Evolutionary conservation across 495 filamentous ascomycete genomes (phyloP).

Genomic region (Hypoxylon crocopeplum): DNA sequence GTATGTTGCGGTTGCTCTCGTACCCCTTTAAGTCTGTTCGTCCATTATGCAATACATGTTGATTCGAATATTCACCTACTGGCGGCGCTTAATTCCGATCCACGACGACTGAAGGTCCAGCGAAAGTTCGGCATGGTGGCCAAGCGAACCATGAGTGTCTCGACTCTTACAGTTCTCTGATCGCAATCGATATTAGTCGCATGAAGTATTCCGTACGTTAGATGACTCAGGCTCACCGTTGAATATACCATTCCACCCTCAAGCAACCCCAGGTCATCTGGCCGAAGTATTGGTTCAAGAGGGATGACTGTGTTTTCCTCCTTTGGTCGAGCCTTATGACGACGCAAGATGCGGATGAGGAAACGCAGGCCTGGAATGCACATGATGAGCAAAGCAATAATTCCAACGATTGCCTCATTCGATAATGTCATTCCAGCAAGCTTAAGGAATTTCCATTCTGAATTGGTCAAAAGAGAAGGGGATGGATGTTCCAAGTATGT

Average conservation of each 20-base stretch:
- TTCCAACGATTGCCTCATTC: slow-evolving; percentile 7
- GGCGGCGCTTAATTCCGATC: background rate
- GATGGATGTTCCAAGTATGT: too few species aligned
- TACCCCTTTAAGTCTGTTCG: too few species aligned
- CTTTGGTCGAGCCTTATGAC: background rate
- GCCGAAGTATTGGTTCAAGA: background rate
- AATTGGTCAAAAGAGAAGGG: background rate
- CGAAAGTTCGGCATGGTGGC: background rate
- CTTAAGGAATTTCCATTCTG: background rate
- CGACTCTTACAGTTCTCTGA: slow-evolving; percentile 11
- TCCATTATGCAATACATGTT: too few species aligned
- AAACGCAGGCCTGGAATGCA: slow-evolving; percentile 5
- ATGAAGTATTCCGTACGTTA: background rate
- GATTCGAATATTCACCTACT: too few species aligned
- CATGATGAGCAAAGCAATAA: slow-evolving; percentile 8
- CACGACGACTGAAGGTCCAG: background rate
- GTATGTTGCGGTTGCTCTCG: too few species aligned
- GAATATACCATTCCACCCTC: slow-evolving; percentile 12
- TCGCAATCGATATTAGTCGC: background rate
- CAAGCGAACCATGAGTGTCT: slow-evolving; percentile 6
- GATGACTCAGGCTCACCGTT: background rate
- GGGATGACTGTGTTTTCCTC: background rate
- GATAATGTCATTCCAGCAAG: slow-evolving; percentile 1
- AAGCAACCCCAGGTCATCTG: background rate
- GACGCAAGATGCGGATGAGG: background rate